Evolutionary conservation across 2,329 filamentous ascomycete genomes (phyloP), one percentile per base, ranked within the genome.

Genomic region (Fusarium sp.): DNA sequence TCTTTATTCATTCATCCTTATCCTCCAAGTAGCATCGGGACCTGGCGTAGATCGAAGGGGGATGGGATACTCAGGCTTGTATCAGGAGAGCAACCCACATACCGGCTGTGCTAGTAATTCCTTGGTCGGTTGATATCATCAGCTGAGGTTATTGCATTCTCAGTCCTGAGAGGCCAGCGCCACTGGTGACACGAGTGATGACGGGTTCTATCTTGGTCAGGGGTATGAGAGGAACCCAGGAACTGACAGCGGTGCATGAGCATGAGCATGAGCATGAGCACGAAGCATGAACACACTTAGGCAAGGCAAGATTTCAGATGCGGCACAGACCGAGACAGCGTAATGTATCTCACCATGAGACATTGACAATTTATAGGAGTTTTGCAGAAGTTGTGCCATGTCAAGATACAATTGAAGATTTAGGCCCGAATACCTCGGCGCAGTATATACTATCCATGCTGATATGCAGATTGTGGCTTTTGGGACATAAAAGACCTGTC

Each of bases 261-360:
- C 28, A 50, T 46, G 52, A 16, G n/a, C n/a, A 43, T 40, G 38
- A 25, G 32, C 25, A 23, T 60, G 32, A 50, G 30, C 25, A 52
- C 30, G 13, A 49, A 25, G 58, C 66, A 70, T 75, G 59, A 66
- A 68, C 57, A 64, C 67, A 67, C 64, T 25, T 40, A 49, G 54
- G 54, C 38, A 43, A 53, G 54, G 64, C 43, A 66, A 70, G 58
- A 78, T 73, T 68, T 64, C 63, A 75, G 73, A 76, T 78, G 70
- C 65, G 75, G 75, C 71, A 76, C 66, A 57, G 62, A 74, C 67
- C 67, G 71, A 78, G 73, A 77, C 76, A 76, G 58, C 58, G 56
- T 53, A 70, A 60, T 60, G 49, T 56, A 69, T 59, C 62, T 70
- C 46, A 57, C 35, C 58, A 61, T 62, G 63, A 70, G 69, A 69